Conservation (phyloP, 2,329 filamentous ascomycete genomes). For the Calycina marina region DNA sequence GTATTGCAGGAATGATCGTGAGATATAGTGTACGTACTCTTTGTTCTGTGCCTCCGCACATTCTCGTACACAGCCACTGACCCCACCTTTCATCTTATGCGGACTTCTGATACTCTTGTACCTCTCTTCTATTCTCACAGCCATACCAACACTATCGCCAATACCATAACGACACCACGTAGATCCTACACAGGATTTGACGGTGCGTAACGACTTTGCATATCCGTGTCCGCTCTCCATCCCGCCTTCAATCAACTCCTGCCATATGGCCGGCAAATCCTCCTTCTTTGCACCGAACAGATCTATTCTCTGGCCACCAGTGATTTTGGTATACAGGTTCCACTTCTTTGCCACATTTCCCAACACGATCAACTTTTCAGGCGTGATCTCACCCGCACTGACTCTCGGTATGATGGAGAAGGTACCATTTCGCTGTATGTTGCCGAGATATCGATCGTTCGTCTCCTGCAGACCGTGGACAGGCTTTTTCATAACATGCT, state of each 20-base stretch:
- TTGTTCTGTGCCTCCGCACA: constrained; percentile 89
- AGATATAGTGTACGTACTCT: constrained; percentile 39
- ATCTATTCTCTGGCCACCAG: constrained; percentile 80
- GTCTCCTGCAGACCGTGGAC: constrained; percentile 73
- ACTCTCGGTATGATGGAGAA: constrained; percentile 80
- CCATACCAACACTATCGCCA: constrained; percentile 83
- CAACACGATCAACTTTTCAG: constrained; percentile 71
- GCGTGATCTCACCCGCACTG: constrained; percentile 73
- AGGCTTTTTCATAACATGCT: constrained; percentile 60
- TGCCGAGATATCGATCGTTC: constrained; percentile 76
- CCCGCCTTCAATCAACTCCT: constrained; percentile 62
- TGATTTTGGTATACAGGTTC: constrained; percentile 79
- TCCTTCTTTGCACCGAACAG: constrained; percentile 87
- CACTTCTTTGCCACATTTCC: constrained; percentile 77
- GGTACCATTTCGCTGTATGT: constrained; percentile 83
- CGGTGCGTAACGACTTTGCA: constrained; percentile 74
- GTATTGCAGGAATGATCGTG: background rate
- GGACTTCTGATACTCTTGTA: constrained; percentile 85
- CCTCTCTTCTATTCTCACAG: constrained; percentile 71
- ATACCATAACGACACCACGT: constrained; percentile 87
- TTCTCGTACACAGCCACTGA: constrained; percentile 82
- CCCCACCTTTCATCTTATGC: constrained; percentile 84
- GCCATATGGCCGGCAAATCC: constrained; percentile 72
- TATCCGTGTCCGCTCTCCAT: constrained; percentile 89
- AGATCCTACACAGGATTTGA: constrained; percentile 84